Percentiles rank a stretch among this genome's conserved stretches.
Evolutionary conservation across 495 filamentous ascomycete species (phyloP).

Genomic region (Hypomontagnella monticulosa): DNA sequence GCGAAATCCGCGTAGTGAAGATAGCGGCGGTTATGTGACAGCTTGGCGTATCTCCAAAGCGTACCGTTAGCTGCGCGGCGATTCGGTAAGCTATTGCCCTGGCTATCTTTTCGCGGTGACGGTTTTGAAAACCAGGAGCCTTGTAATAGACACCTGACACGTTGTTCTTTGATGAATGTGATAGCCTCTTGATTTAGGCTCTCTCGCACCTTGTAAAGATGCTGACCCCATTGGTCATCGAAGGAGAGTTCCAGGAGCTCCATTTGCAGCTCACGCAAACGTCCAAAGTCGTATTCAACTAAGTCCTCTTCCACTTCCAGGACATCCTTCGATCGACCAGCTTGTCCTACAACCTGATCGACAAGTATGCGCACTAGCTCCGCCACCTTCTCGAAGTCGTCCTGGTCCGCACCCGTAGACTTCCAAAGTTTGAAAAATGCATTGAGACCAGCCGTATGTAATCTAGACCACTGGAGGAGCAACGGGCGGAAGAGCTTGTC

Average conservation of each 20-base stretch:
- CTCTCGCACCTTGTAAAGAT: conserved; percentile 88
- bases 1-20: conserved; percentile 94
- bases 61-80: conserved; percentile 52
- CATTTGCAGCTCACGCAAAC: conserved; percentile 91
- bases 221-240: conserved; percentile 92
- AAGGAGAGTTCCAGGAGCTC: conserved; percentile 89
- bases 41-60: conserved; percentile 81
- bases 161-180: conserved; percentile 96
- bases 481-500: conserved; percentile 90
- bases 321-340: conserved; percentile 84
- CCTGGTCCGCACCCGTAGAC: conserved; percentile 78
- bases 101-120: conserved; percentile 51
- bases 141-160: conserved; percentile 88
- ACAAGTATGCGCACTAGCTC: conserved; percentile 91
- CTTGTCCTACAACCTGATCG: conserved; percentile 88
- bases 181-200: conserved; percentile 91
- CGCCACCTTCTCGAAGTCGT: conserved; percentile 92
- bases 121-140: conserved; percentile 89
- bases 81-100: conserved; percentile 47
- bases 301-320: conserved; percentile 90
- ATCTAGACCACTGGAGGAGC: conserved; percentile 91
- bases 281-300: conserved; percentile 78
- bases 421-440: conserved; percentile 95
- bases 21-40: conserved; percentile 91
- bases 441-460: conserved; percentile 90